Conservation (phyloP, 2,329 filamentous ascomycete species). For the Mollisiaceae sp. region DNA sequence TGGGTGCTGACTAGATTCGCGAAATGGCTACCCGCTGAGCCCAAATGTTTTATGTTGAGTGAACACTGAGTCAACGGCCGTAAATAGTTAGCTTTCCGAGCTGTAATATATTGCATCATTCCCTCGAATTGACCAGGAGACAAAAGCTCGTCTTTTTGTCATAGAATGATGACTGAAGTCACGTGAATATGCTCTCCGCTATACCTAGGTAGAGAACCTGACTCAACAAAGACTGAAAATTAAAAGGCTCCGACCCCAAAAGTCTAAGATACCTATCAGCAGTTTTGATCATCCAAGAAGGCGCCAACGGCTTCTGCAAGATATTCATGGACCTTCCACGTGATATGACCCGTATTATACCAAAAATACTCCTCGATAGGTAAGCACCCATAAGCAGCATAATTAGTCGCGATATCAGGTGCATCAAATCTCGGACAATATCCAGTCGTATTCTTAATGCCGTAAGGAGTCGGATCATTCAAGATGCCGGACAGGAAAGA, state of each 20-base stretch:
- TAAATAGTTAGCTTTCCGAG: conserved; percentile 3
- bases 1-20: conserved; percentile 2
- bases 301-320: conserved; percentile 40
- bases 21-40: background rate
- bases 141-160: background rate
- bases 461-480: conserved; percentile 48
- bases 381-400: conserved; percentile 51
- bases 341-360: conserved; percentile 55
- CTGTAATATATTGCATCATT: background rate
- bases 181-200: background rate
- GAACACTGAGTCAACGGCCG: background rate
- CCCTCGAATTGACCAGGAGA: background rate
- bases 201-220: background rate
- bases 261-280: background rate
- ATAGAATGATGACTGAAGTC: background rate
- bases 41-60: background rate
- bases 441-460: conserved; percentile 51
- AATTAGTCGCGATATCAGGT: conserved; percentile 50
- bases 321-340: conserved; percentile 47
- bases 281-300: conserved; percentile 29
- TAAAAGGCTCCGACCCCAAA: background rate
- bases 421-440: conserved; percentile 53
- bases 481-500: conserved; percentile 48
- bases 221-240: background rate
- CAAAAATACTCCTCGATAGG: conserved; percentile 52